Evolutionary conservation across 73 alveolate species (phyloP), one percentile per base, ranked within the genome.

Genomic region (Paramecium biaurelia): DNA sequence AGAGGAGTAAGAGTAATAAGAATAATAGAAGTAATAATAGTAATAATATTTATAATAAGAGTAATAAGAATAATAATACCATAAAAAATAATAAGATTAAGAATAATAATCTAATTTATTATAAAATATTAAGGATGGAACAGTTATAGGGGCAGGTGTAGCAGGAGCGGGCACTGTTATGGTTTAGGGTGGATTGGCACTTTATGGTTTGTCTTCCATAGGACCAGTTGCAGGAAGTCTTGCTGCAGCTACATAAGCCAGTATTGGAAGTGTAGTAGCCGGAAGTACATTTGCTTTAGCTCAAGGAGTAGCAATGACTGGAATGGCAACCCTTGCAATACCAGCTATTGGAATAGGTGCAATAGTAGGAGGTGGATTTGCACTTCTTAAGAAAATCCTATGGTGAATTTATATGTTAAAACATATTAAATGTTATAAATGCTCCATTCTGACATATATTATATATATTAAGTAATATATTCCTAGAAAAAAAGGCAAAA

Each of bases 141-240:
- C 32, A 5, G 20, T 1, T 21, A 6, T 18, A 53, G 30, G 30
- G 23, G 68, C 34, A 18, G 9, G 2, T 18, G 84, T 8, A 63
- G 47, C 49, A 26, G 84, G 84, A 4, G 26, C 26, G 0, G 68
- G 68, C 1, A 9, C 68, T 0, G 34, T 4, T 4, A n/a, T 53
- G 0, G 21, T 34, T 12, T 6, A 63, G 26, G 41, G 23, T 11
- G 84, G 84, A 12, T 32, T 63, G 45, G 21, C 84, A 12, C n/a
- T 32, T 26, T 26, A 30, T 30, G 84, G 84, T 2, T 63, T 63
- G 2, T 63, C 84, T 10, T 63, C 84, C 12, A 7, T 32, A 6
- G 84, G 84, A 2, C 84, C 84, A 12, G 84, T 63, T 12, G 84
- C 84, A 26, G 84, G 84, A 32, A 63, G 84, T 9, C 43, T 63